Evolutionary conservation across 2,329 filamentous ascomycete species (phyloP), one percentile per base, ranked within the genome.

Genomic region (Paecilomyces dactylethromorphus): DNA sequence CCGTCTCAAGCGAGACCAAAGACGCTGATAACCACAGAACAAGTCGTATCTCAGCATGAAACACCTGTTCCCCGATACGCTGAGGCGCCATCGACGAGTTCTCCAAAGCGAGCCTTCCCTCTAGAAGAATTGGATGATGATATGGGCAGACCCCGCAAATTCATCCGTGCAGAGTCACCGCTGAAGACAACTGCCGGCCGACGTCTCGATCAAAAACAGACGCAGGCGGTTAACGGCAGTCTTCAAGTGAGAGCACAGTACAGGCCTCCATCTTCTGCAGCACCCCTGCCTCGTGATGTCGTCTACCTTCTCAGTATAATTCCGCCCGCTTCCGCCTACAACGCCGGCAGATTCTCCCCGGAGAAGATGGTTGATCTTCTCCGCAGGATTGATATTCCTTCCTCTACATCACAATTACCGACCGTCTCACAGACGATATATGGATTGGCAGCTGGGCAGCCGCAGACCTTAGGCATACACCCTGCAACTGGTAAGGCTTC

Each of bases 151-250:
- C 91, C 92, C 0, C 90, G 92, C 65, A 97, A 97, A 73, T 83
- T 97, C 56, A 84, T 88, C 54, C 87, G 95, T 52, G 92, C 89
- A n/a, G 92, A 90, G 58, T 97, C 93, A 4, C 94, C 95, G 0
- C 82, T 97, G 39, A 99, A 97, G 72, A 91, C 91, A 13, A 90
- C 91, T 1, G 91, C 93, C 39, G 91, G 91, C 26, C 87, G 92
- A 58, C 87, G 92, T 35, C 81, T 95, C 22, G 91, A 94, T 67
- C 89, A 91, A 62, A 81, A 81, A 59, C 76, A 81, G 53, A 76
- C 79, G 8, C 70, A 70, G 33, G 71, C 68, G 29, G 59, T 68
- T 18, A 72, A 74, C 53, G 68, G 67, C 51, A 61, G 65, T 21
- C 26, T 58, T 15, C 65, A 66, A 54, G 56, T 59, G 32, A 64